Percentiles rank a stretch among this genome's conserved stretches.
These are phyloP conservation scores for Anisodus acutangulus DNA, from an alignment of 257 asterid species.

Conservation along the genomic window DNA sequence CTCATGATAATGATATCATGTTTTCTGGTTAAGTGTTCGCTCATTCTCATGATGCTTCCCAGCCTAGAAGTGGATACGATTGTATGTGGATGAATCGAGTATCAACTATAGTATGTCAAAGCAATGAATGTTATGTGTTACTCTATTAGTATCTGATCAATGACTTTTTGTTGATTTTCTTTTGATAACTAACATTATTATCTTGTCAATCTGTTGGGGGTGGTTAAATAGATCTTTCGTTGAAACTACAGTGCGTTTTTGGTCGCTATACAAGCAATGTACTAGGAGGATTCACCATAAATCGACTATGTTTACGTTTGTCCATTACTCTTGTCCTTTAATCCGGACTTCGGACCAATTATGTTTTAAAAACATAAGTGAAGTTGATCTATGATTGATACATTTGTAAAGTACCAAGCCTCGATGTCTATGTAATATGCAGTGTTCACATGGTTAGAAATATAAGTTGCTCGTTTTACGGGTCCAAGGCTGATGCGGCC, in stretches of 20 bases:
- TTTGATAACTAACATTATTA: neutral
- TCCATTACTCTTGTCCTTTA: neutral
- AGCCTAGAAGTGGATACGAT: slow-evolving; percentile 33
- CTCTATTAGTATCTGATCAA: neutral
- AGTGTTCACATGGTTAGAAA: neutral
- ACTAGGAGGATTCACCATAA: neutral
- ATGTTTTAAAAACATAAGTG: no score
- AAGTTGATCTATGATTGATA: no score
- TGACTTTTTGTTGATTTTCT: neutral
- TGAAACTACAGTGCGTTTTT: neutral
- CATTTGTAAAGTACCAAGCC: neutral
- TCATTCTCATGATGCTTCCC: slow-evolving; percentile 65
- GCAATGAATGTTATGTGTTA: neutral
- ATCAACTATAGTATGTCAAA: neutral
- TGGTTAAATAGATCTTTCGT: neutral
- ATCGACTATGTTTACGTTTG: neutral
- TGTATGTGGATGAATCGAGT: slow-evolving; percentile 19
- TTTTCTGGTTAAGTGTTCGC: slow-evolving; percentile 37
- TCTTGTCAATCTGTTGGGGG: neutral
- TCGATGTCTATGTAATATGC: neutral
- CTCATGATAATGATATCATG: slow-evolving; percentile 31
- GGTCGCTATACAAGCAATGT: neutral
- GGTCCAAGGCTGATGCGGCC: no score
- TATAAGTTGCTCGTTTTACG: no score
- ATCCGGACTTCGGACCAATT: no score